phyloP scores from a whole-genome alignment of 345 rosid genomes.

The Moricandia moricandioides region DNA sequence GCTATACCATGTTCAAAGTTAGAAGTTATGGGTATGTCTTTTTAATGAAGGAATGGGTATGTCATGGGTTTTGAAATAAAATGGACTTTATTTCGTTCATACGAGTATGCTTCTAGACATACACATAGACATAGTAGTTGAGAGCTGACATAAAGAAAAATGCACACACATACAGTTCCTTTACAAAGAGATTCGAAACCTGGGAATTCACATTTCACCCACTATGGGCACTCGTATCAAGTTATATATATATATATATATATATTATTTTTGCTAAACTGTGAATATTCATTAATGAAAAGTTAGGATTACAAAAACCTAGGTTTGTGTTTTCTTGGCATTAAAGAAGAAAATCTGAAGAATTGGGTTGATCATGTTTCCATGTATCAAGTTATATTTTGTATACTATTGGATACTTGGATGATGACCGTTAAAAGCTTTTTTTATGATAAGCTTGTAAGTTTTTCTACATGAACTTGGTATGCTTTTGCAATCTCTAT shows the following conservation, averaged over 20 bases:
- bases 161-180: background rate
- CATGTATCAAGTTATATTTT: background rate
- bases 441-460: background rate
- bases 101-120: background rate
- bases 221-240: background rate
- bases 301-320: too few species aligned
- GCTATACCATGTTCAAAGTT: background rate
- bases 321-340: too few species aligned
- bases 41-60: constrained; percentile 1
- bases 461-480: background rate
- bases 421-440: background rate
- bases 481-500: background rate
- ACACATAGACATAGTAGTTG: background rate
- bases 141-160: background rate
- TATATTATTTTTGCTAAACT: too few species aligned
- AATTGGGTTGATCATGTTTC: too few species aligned
- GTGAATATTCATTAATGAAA: too few species aligned
- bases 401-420: background rate
- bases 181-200: background rate
- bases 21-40: background rate
- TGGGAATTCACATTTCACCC: background rate
- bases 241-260: too few species aligned
- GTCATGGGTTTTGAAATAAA: background rate
- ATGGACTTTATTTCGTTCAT: background rate
- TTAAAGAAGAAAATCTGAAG: too few species aligned